A percentile compares a stretch with the other conserved stretches of the same genome.
Evolutionary conservation across 352 stramenopile species (phyloP).

Genomic region (Nothophytophthora sp.): DNA sequence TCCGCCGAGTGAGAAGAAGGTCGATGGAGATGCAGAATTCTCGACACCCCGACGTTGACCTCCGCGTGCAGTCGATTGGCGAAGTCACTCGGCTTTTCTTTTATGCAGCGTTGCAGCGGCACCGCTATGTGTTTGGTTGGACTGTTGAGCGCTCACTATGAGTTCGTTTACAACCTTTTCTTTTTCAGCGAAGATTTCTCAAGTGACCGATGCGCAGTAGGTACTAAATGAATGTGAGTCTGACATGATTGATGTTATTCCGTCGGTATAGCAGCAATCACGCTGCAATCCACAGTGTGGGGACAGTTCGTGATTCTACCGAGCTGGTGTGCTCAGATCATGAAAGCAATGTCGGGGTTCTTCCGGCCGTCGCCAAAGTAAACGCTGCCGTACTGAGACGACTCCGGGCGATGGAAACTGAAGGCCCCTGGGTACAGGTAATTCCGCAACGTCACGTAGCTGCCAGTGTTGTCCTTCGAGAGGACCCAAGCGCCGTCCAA

Average conservation of each 20-base stretch:
- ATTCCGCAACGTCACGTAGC: slow-evolving; percentile 63
- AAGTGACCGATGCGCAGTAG: too few relatives aligned
- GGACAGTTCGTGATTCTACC: not conserved
- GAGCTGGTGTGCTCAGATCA: slow-evolving; percentile 41
- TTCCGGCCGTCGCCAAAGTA: slow-evolving; percentile 82
- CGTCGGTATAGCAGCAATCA: too few relatives aligned
- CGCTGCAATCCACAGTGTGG: not conserved
- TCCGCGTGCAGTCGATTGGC: too few relatives aligned
- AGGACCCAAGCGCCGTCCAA: slow-evolving; percentile 67
- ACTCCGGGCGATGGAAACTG: slow-evolving; percentile 64
- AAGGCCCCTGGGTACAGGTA: slow-evolving; percentile 65
- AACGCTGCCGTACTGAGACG: slow-evolving; percentile 51
- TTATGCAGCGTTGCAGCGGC: too few relatives aligned
- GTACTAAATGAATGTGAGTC: too few relatives aligned
- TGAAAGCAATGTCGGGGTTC: slow-evolving; percentile 77
- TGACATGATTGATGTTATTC: too few relatives aligned
- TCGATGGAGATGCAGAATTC: slow-evolving; percentile 1
- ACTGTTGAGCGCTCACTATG: too few relatives aligned
- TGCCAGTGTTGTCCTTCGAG: slow-evolving; percentile 64
- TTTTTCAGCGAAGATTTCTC: too few relatives aligned
- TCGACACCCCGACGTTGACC: too few relatives aligned
- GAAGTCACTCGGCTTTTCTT: too few relatives aligned
- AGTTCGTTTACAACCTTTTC: too few relatives aligned
- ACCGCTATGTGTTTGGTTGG: too few relatives aligned
- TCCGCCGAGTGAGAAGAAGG: not conserved